A percentile compares a stretch with the other conserved stretches of the same genome.
phyloP scores from a whole-genome alignment of 2,329 filamentous ascomycete species.

The Trichoderma sp. region DNA sequence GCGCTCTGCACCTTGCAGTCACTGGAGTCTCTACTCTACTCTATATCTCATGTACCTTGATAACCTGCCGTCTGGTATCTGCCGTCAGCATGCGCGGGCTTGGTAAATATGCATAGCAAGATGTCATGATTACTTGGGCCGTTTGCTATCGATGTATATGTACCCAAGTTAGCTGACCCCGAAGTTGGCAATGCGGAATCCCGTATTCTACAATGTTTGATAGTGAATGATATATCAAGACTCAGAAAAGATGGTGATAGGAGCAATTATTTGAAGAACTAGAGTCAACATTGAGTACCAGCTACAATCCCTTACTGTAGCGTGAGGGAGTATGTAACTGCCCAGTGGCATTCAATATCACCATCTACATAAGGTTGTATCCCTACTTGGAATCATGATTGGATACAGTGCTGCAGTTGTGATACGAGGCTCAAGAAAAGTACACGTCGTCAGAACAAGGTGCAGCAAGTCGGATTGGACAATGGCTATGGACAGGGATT shows the following conservation, averaged over 20 bases:
- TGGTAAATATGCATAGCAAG: neutral
- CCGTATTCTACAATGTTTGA: neutral
- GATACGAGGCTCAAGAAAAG: neutral
- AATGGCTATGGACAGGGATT: neutral
- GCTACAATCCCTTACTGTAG: neutral
- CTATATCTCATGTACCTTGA: neutral
- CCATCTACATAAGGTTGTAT: neutral
- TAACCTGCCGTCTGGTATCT: neutral
- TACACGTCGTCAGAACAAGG: neutral
- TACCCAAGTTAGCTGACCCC: neutral
- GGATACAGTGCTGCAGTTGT: neutral
- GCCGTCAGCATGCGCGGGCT: neutral
- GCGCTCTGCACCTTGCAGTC: neutral
- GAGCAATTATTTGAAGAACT: neutral
- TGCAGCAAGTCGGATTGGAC: neutral
- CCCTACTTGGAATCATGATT: neutral
- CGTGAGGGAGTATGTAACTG: too few species aligned
- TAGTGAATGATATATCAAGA: neutral
- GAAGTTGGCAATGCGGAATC: neutral
- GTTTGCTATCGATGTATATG: neutral
- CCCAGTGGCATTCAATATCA: neutral
- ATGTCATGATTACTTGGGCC: neutral
- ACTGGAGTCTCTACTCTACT: neutral
- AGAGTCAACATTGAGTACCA: neutral
- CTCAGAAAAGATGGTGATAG: neutral